Evolutionary conservation across 2,329 filamentous ascomycete species (phyloP), one percentile per base, ranked within the genome.

Genomic region (Orbilia quercus): DNA sequence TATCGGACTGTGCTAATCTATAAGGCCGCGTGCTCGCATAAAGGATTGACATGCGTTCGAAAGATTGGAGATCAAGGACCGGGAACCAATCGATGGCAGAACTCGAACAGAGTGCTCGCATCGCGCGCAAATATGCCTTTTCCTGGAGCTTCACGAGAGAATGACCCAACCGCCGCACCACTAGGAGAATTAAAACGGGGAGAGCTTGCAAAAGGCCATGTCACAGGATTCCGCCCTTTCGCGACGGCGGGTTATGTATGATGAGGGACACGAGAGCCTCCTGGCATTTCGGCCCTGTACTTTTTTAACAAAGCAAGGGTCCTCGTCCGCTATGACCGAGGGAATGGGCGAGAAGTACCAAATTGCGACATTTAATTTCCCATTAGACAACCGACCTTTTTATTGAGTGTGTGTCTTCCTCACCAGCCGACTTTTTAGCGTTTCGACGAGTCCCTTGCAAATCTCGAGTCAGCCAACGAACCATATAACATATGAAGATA

Each of bases 301-400:
- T 50, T 36, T 42, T 22, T 38, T 7, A 40, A 7, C 12, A 55
- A 31, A 62, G 54, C 69, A 62, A 66, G 69, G 69, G 54, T 53
- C 23, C 58, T 57, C 42, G 45, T 48, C 54, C 28, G 42, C 54
- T 50, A 53, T 50, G 53, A 55, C 60, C 69, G 47, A 65, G 59
- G 40, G 47, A 54, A 54, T 64, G 58, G 63, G 48, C 28, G 38
- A 14, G 12, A 34, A 16, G 18, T 16, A 72, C 23, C 23, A 66
- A 66, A 73, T 73, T 73, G 69, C 69, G 69, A 73, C 69, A 73
- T 73, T 73, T 73, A 73, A 73, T 73, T 73, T 73, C 69, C 69
- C 69, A 73, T 73, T 73, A 60, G 69, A 55, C 58, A 72, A 25
- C 55, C 53, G n/a, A 14, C 55, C 51, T 48, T 31, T 42, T 20